Conservation (phyloP, 371 early-diverging fungal genomes). For the Nosema bombycis region DNA sequence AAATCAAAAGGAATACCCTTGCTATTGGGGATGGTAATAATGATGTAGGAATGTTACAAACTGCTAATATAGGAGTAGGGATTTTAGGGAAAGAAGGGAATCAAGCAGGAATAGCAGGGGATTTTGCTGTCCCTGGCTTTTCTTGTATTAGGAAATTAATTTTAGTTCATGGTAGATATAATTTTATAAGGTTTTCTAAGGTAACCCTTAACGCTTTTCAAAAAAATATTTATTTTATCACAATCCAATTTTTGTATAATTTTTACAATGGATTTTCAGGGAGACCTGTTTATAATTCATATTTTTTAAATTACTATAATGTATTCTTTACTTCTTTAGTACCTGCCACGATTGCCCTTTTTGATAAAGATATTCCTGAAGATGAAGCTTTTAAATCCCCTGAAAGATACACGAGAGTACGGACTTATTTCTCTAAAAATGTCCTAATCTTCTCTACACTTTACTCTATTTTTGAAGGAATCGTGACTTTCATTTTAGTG, state of each 20-base stretch:
- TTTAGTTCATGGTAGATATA: slow-evolving; percentile 57
- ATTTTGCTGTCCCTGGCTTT: slow-evolving; percentile 88
- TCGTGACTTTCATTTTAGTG: slow-evolving; percentile 28
- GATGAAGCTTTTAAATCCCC: slow-evolving; percentile 44
- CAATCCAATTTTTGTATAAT: slow-evolving; percentile 64
- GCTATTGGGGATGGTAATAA: slow-evolving; percentile 86
- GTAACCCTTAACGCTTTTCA: slow-evolving; percentile 63
- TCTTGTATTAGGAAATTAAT: slow-evolving; percentile 68
- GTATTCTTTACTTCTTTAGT: slow-evolving; percentile 64
- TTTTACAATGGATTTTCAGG: slow-evolving; percentile 62
- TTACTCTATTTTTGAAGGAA: slow-evolving; percentile 42
- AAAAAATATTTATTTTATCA: slow-evolving; percentile 64
- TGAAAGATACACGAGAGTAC: slow-evolving; percentile 31
- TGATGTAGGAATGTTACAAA: slow-evolving; percentile 85
- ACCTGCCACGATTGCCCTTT: slow-evolving; percentile 61
- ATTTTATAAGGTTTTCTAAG: slow-evolving; percentile 59
- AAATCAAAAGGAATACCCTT: slow-evolving; percentile 70
- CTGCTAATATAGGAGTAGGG: slow-evolving; percentile 84
- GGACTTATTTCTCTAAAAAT: slow-evolving; percentile 32
- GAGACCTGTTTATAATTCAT: slow-evolving; percentile 60
- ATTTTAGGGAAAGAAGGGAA: slow-evolving; percentile 90
- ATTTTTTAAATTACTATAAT: slow-evolving; percentile 65
- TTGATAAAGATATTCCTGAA: slow-evolving; percentile 56
- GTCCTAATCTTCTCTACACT: slow-evolving; percentile 33
- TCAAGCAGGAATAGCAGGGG: slow-evolving; percentile 85